Evolutionary conservation across 1,284 basidiomycete genomes (phyloP).

Genomic region (Puccinia hordei): DNA sequence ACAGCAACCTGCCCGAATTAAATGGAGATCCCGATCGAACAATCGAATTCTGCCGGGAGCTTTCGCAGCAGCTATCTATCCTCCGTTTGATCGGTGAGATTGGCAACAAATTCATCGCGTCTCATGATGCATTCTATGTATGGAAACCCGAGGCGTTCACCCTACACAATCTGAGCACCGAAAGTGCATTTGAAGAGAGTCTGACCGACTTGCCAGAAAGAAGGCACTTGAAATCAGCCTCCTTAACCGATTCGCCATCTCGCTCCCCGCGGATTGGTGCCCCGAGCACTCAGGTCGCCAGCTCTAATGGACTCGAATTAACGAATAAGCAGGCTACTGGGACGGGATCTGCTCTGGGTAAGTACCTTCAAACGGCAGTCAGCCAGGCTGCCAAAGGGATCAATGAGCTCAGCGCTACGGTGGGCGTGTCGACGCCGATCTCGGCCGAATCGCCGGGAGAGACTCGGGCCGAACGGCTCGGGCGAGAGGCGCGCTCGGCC

Average conservation of each 20-base stretch:
- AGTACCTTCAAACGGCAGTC: constrained; percentile 47
- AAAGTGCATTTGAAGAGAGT: constrained; percentile 7
- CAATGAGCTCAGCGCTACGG: constrained; percentile 38
- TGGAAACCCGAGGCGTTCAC: constrained; percentile 54
- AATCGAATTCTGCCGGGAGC: constrained; percentile 52
- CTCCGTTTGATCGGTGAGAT: constrained; percentile 54
- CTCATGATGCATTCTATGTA: constrained; percentile 53
- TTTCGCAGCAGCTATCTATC: constrained; percentile 53
- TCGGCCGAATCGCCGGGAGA: constrained; percentile 24
- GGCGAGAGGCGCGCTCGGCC: constrained; percentile 38
- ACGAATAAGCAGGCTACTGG: background rate
- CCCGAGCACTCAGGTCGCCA: background rate
- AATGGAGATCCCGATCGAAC: constrained; percentile 47
- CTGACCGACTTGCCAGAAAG: constrained; percentile 31
- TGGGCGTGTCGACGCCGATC: constrained; percentile 12
- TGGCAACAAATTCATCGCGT: constrained; percentile 54
- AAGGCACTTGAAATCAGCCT: background rate
- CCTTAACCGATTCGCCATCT: constrained; percentile 17
- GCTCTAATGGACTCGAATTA: background rate
- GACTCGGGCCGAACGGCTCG: constrained; percentile 27
- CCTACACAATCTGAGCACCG: constrained; percentile 47
- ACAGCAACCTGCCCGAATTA: constrained; percentile 51
- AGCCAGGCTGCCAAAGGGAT: constrained; percentile 48
- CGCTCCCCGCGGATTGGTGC: background rate
- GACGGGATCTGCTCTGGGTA: background rate